These are phyloP conservation scores for Lasiosphaeriaceae sp. DNA, from an alignment of 495 filamentous ascomycete species.

Conservation along the genomic window DNA sequence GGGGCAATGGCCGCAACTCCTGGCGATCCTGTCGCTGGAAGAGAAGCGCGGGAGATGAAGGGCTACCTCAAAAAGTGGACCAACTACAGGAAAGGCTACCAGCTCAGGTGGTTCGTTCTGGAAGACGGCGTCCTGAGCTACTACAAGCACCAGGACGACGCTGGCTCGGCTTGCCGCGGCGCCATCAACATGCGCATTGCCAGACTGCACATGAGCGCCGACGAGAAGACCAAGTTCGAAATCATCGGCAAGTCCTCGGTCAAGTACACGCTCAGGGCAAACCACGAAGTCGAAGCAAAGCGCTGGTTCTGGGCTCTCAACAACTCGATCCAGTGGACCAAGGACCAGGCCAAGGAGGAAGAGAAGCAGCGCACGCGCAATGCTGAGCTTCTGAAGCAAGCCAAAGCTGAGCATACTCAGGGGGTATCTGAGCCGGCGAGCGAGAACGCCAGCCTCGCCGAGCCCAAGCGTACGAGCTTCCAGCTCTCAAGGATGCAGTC, in stretches of 20 bases:
- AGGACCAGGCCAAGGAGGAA: slow-evolving; percentile 91
- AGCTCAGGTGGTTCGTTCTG: slow-evolving; percentile 94
- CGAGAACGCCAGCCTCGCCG: slow-evolving; percentile 48
- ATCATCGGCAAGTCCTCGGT: slow-evolving; percentile 98
- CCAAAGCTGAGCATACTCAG: slow-evolving; percentile 40
- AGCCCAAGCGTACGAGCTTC: slow-evolving; percentile 41
- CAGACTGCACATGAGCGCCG: slow-evolving; percentile 87
- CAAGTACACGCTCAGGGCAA: slow-evolving; percentile 95
- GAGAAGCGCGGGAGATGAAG: slow-evolving; percentile 93
- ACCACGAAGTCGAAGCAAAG: slow-evolving; percentile 90
- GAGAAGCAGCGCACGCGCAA: slow-evolving; percentile 68
- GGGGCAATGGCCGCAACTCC: slow-evolving; percentile 49
- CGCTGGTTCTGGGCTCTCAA: slow-evolving; percentile 98
- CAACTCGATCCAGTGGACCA: slow-evolving; percentile 97
- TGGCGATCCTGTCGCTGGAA: slow-evolving; percentile 67
- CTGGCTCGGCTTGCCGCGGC: slow-evolving; percentile 87
- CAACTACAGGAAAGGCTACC: slow-evolving; percentile 94
- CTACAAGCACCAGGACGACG: slow-evolving; percentile 98
- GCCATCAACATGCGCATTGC: slow-evolving; percentile 99
- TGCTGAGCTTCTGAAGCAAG: slow-evolving; percentile 71
- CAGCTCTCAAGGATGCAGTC: slow-evolving; percentile 43
- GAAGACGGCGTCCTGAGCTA: slow-evolving; percentile 98
- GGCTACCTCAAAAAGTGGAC: slow-evolving; percentile 99
- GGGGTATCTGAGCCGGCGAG: slow-evolving; percentile 40
- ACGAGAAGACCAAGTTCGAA: slow-evolving; percentile 95